Base-by-base conservation (phyloP, 1,284 basidiomycete species). In the Fistulina hepatica region DNA sequence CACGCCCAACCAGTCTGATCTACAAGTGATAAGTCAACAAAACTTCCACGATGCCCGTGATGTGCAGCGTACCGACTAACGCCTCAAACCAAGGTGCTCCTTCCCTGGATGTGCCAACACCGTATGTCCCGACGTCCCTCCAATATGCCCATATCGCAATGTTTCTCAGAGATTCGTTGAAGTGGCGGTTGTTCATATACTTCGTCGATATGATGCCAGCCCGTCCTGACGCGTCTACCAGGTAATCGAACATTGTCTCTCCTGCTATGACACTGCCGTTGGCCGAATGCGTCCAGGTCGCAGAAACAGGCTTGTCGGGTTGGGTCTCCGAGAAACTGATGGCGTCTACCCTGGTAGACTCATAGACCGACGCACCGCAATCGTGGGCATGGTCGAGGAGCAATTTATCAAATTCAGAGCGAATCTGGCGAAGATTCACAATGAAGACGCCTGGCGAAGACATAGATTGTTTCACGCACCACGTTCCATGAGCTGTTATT, bases 61-160 rank as follows among this genome's bases (percentile, higher is more conserved):
- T 34, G 20, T 10, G 21, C 5, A 27, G 21, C 42, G 21, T 45
- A 73, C 81, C 77, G 47, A 68, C 73, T 33, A 85, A 55, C 3
- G 80, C 76, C 52, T 85, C 82, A 48, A 85, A 81, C 70, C 71
- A 76, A 3, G 73, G 73, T 4, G 76, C 69, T 10, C 79, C 80
- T 57, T 67, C 67, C 42, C 69, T 57, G 12, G 47, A 43, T n/a
- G 73, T 72, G 10, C 69, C 74, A 13, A 48, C 42, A 3, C 72
- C 77, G 49, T 83, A 83, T 27, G 58, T 63, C 10, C 58, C 64
- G 0, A 66, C 65, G 21, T 63, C 63, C 20, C 49, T 61, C 80
- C 80, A 85, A 49, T 85, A 85, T 2, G 73, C 81, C 82, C 82
- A 85, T 9, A 77, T 64, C 0, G 82, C 82, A 16, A 83, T 65